Evolutionary conservation across 495 filamentous ascomycete genomes (phyloP), one percentile per base, ranked within the genome.

Genomic region (Chlorociboria aeruginascens): DNA sequence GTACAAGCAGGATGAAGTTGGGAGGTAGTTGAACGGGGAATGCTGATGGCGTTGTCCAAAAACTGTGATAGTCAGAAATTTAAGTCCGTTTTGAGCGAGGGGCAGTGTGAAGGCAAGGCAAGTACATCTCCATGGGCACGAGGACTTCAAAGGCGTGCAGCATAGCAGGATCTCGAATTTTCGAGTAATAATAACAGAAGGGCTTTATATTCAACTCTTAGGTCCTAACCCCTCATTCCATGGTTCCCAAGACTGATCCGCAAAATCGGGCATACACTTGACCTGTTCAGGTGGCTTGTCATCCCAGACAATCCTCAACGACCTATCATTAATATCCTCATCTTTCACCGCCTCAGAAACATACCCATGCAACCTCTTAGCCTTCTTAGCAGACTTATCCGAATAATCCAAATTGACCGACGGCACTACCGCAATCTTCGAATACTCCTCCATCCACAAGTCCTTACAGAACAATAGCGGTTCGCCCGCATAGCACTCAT

Each of bases 391-490:
- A 16, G 54, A 49, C 29, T 62, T 52, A 47, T 69, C 58, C 4
- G 59, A 60, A 47, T 73, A 74, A 39, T 63, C 71, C 3, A 75
- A 45, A 55, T 73, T 77, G 3, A 75, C 60, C 1, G 57, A 50
- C 38, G 72, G 70, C 13, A 76, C 67, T 3, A 71, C 70, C 7
- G 66, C 61, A 33, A 75, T 71, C 52, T 64, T 69, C 8, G 66
- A 67, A 37, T 62, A 64, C 1, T 70, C 70, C 6, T 55, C 33
- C 7, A 46, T 52, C 68, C 69, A 77, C 43, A 76, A 29, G 43
- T 77, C 71, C 49, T 74, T 76, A 45, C 65, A 66, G 11, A 76
- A 66, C 33, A 72, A 33, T 43, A 62, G 63, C 25, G 71, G 64
- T 55, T 74, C 72, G 0, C 72, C 71, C 48, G 64, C 60, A 32